Evolutionary conservation across 129 eudicot species (phyloP), one percentile per base, ranked within the genome.

Genomic region (Oenanthe sinensis): DNA sequence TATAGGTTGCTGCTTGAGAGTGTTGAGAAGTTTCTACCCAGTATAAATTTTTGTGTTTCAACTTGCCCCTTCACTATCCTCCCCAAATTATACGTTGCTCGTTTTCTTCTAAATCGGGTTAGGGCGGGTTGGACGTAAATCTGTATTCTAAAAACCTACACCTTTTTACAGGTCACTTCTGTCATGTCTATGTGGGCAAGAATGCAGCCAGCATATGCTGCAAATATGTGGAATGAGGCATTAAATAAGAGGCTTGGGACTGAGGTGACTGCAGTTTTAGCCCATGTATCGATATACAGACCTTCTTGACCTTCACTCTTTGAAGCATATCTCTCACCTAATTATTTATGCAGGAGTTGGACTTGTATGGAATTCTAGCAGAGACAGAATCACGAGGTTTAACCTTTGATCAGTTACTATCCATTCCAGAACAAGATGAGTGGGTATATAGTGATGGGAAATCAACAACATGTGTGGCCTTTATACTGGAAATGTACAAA

Each of bases 111-210:
- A 26, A 80, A n/a, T 80, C 1, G 19, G 20, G 46, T 42, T 72
- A 42, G 70, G 58, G 52, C 30, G 74, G 60, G 74, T 43, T 72
- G 54, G 72, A 50, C 39, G 20, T 10, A 0, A 17, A 47, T 11
- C 68, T 24, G 10, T 75, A 47, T 69, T 37, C 4, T 33, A 44
- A 24, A 6, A 45, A 4, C 8, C 20, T 33, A 33, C 46, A 79
- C 42, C 19, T 19, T 78, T 60, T 86, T 87, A 80, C 91, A 95
- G 97, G 99, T 95, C 58, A 87, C 89, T 92, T 95, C 99, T 90
- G 96, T 92, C 96, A 95, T 95, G 99, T 95, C 99, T 83, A 95
- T 95, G 99, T 95, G 99, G 99, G 87, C 97, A 8, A 96, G 97
- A 89, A 86, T 96, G 91, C 99, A 95, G 94, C 99, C 99, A 85